Base-by-base conservation (phyloP, 2,329 filamentous ascomycete genomes). In the Herpotrichia juniperi region DNA sequence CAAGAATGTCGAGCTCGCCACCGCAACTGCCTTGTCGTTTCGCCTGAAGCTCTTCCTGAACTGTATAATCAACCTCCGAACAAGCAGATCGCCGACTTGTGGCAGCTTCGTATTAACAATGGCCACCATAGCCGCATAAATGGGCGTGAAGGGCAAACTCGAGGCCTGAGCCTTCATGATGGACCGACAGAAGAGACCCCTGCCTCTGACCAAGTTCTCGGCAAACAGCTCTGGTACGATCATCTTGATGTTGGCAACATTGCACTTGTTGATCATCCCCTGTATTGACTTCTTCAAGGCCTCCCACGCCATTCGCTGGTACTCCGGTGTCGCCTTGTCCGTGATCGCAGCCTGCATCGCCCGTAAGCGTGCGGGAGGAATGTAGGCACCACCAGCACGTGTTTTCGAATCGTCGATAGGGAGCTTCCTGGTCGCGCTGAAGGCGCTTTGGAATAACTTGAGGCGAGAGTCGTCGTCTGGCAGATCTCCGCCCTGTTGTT, bases 151-250 rank as follows among this genome's bases (percentile, higher is more conserved):
- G 0, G 93, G 93, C 72, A 97, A 82, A 80, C 91, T 96, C 9
- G 93, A 92, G 12, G 93, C 92, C 78, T 99, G 94, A 0, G 94
- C 94, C 79, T 97, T 97, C 92, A 97, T 96, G 68, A 99, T 94
- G 63, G 91, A 93, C 58, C 94, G 85, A 76, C 93, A 97, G 74
- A 97, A 97, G 54, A 99, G 77, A 17, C 94, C 94, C 53, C 94
- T 84, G 6, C 94, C 94, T 51, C 94, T 88, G 34, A 99, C 82
- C 64, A 99, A 77, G 72, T 99, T 99, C 80, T 99, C 94, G 44
- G 87, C 86, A 75, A 99, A 99, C 40, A 99, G 81, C 77, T 99
- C 94, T 1, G 93, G 93, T 21, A 97, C 92, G 57, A 99, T 97
- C 69, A 90, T 85, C 76, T 99, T 97, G 82, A 99, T 97, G 74